Evolutionary conservation across 495 filamentous ascomycete species (phyloP).

Genomic region (Penicillium argentinense): DNA sequence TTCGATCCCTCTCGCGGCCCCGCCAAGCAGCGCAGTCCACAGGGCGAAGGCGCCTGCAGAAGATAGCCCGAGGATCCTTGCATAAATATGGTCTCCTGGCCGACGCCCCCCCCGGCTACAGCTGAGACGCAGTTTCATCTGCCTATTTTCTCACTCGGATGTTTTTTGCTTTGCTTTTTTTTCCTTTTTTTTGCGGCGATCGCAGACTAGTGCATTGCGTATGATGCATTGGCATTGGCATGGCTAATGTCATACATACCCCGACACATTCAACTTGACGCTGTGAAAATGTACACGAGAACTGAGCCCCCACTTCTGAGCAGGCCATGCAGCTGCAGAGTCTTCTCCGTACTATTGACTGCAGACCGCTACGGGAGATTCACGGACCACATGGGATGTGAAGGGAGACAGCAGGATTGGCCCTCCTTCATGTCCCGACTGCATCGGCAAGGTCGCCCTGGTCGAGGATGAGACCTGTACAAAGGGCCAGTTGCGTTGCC

Average conservation of each 20-base stretch:
- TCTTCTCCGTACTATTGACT: neutral
- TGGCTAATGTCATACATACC: too few species aligned
- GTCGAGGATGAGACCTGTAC: constrained; percentile 25
- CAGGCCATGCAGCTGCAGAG: neutral
- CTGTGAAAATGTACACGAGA: neutral
- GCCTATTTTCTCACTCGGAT: constrained; percentile 1
- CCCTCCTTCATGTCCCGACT: constrained; percentile 10
- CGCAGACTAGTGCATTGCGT: neutral
- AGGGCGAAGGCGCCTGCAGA: constrained; percentile 1
- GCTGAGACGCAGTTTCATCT: constrained; percentile 14
- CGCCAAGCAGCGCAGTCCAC: neutral
- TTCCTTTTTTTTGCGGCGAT: neutral
- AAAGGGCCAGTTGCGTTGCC: constrained; percentile 19
- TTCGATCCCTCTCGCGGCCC: neutral
- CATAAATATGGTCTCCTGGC: constrained; percentile 23
- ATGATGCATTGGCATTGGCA: neutral
- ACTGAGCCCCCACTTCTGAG: neutral
- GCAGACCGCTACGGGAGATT: neutral
- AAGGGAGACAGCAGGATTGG: constrained; percentile 6
- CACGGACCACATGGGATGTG: constrained; percentile 11
- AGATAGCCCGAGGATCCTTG: constrained; percentile 22
- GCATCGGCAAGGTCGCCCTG: constrained; percentile 21
- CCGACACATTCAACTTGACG: too few species aligned
- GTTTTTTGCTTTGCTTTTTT: neutral
- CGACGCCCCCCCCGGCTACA: constrained; percentile 9